Conservation (phyloP, 495 filamentous ascomycete species). For the Penicillium turbatum region DNA sequence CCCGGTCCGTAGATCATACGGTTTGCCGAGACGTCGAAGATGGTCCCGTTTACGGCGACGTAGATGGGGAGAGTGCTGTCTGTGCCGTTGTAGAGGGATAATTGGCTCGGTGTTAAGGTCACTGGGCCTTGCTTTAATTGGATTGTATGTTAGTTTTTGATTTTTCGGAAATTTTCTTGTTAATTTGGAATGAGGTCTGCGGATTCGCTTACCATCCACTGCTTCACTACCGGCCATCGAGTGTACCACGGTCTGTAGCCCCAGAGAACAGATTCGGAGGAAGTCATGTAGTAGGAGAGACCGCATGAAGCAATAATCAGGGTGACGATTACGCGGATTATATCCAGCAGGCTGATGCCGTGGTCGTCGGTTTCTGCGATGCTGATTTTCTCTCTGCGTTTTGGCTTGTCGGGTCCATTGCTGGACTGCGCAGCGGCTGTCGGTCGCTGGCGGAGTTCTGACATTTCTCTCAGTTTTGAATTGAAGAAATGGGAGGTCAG, state of each 20-base stretch:
- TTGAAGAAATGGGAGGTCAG: neutral
- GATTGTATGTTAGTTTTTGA: neutral
- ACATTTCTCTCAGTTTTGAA: conserved; percentile 23
- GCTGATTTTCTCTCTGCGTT: conserved; percentile 9
- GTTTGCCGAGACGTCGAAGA: conserved; percentile 87
- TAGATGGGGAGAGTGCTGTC: conserved; percentile 76
- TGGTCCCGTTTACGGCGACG: conserved; percentile 85
- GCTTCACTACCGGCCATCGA: conserved; percentile 55
- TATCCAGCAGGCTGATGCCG: conserved; percentile 60
- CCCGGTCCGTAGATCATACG: conserved; percentile 80
- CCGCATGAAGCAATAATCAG: conserved; percentile 63
- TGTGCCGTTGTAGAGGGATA: conserved; percentile 72
- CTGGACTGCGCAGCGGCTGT: conserved; percentile 11
- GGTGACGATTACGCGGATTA: conserved; percentile 68
- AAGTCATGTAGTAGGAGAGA: conserved; percentile 77
- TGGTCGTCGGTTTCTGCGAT: conserved; percentile 14
- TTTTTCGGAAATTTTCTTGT: neutral
- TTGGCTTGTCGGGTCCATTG: conserved; percentile 10
- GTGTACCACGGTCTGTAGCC: conserved; percentile 68
- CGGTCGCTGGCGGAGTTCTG: conserved; percentile 39
- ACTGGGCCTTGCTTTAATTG: conserved; percentile 47
- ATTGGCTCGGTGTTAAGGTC: conserved; percentile 65
- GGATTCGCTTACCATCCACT: conserved; percentile 51
- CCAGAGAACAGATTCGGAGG: conserved; percentile 63
- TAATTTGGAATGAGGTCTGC: neutral